phyloP scores from a whole-genome alignment of 345 rosid species.

The Moringa oleifera region DNA sequence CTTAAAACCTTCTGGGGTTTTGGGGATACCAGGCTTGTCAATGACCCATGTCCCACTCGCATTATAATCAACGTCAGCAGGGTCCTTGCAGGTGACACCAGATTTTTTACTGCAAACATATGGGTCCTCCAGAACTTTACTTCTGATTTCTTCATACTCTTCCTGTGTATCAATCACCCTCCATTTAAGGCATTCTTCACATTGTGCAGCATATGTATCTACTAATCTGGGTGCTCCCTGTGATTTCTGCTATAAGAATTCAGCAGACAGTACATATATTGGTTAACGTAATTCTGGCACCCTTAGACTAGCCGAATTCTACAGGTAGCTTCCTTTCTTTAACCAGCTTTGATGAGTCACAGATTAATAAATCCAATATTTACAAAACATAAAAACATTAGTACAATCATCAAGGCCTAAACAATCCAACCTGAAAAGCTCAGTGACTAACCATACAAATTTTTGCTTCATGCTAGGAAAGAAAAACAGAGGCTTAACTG shows the following conservation, averaged over 20 bases:
- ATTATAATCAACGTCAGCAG: conserved; percentile 65
- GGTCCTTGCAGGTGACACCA: conserved; percentile 54
- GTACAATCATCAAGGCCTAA: too few species aligned
- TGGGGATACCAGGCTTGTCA: conserved; percentile 80
- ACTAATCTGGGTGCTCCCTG: conserved; percentile 26
- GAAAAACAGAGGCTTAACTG: too few species aligned
- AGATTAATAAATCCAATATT: too few species aligned
- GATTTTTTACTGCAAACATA: conserved; percentile 46
- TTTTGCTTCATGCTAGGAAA: too few species aligned
- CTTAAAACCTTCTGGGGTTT: conserved; percentile 79
- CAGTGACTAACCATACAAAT: too few species aligned
- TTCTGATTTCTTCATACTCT: conserved; percentile 77
- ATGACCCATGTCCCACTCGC: conserved; percentile 68
- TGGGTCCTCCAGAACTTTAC: conserved; percentile 40
- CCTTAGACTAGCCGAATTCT: too few species aligned
- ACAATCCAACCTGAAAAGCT: too few species aligned
- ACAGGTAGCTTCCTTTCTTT: too few species aligned
- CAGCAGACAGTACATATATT: background rate
- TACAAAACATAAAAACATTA: background rate
- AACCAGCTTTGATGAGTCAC: too few species aligned
- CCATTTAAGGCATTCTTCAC: conserved; percentile 72
- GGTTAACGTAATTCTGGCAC: too few species aligned
- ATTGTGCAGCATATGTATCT: conserved; percentile 77
- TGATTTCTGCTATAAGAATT: conserved; percentile 4
- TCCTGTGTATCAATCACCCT: conserved; percentile 52